phyloP scores from a whole-genome alignment of 2,329 filamentous ascomycete species.

The Venturia oleaginea region DNA sequence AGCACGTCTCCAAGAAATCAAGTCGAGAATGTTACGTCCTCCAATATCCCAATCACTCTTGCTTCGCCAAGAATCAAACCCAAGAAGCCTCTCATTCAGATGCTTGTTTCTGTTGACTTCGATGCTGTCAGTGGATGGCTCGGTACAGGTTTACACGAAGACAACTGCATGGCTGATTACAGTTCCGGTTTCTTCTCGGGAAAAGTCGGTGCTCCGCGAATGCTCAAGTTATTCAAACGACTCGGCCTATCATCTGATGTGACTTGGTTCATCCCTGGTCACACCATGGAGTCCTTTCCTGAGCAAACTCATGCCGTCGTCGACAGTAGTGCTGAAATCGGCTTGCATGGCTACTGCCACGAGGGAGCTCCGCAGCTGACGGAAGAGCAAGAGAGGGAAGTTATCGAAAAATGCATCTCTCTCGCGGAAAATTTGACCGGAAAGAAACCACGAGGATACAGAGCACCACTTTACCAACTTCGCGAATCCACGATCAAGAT shows the following conservation, averaged over 20 bases:
- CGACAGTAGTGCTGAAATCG: conserved; percentile 45
- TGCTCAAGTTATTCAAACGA: conserved; percentile 46
- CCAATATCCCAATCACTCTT: not conserved
- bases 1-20: not conserved
- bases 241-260: conserved; percentile 42
- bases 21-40: too few species aligned
- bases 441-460: conserved; percentile 39
- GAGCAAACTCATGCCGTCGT: conserved; percentile 41
- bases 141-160: conserved; percentile 44
- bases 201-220: conserved; percentile 46
- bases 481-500: conserved; percentile 40
- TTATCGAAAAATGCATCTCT: conserved; percentile 39
- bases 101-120: conserved; percentile 41
- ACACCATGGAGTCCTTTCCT: conserved; percentile 50
- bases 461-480: conserved; percentile 44
- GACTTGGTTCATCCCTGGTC: conserved; percentile 53
- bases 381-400: conserved; percentile 40
- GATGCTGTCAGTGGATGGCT: conserved; percentile 53
- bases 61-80: not conserved
- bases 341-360: conserved; percentile 41
- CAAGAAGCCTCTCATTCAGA: conserved; percentile 22
- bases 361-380: conserved; percentile 40
- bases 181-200: conserved; percentile 47
- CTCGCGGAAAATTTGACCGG: conserved; percentile 36
- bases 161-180: conserved; percentile 48